Evolutionary conservation across 441 rosid species (phyloP).

Genomic region (Aquilaria agallochum): DNA sequence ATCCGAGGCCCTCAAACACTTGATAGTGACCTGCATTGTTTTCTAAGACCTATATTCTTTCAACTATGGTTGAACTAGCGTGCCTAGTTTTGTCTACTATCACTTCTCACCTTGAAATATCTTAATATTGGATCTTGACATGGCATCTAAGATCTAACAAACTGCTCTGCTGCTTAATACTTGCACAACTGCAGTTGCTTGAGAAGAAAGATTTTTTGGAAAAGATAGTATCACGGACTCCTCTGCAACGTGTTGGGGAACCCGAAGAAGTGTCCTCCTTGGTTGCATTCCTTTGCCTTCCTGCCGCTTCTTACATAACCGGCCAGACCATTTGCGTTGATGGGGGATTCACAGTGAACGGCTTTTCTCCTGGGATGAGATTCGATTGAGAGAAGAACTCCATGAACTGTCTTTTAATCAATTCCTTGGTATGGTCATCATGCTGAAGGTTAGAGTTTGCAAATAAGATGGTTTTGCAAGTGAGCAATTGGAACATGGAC

Average conservation of each 20-base stretch:
- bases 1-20: too few relatives aligned
- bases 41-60: too few relatives aligned
- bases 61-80: too few relatives aligned
- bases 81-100: neutral
- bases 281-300: slow-evolving; percentile 79
- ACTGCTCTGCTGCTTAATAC: too few relatives aligned
- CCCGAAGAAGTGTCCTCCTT: slow-evolving; percentile 73
- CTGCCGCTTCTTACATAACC: slow-evolving; percentile 79
- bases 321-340: slow-evolving; percentile 78
- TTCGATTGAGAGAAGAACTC: slow-evolving; percentile 6
- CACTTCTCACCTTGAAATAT: neutral
- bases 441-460: too few relatives aligned
- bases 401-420: neutral
- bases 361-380: slow-evolving; percentile 41
- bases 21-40: too few relatives aligned
- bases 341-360: slow-evolving; percentile 71
- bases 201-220: slow-evolving; percentile 44
- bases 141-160: too few relatives aligned
- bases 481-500: too few relatives aligned
- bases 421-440: too few relatives aligned
- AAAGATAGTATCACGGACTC: slow-evolving; percentile 51
- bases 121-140: too few relatives aligned
- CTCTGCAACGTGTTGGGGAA: slow-evolving; percentile 72
- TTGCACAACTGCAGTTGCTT: slow-evolving; percentile 43
- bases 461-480: too few relatives aligned